Base-by-base conservation (phyloP, 108 stramenopile species). In the Nitzschia palea region DNA sequence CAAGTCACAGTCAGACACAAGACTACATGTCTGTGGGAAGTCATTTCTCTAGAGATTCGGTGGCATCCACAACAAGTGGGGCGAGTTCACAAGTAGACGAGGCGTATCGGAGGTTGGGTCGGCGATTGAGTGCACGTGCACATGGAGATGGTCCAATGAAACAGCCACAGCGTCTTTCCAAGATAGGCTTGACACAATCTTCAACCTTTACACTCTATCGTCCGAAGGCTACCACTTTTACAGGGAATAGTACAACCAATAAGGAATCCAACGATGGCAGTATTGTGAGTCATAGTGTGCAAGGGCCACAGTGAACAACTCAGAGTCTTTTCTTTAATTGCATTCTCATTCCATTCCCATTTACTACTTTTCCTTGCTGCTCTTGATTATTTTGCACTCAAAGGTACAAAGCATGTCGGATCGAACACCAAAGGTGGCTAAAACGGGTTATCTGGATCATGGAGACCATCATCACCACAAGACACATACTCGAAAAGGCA, bases 381-480 rank as follows among this genome's bases (percentile, higher is more conserved):
- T n/a, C n/a, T n/a, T n/a, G n/a, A n/a, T n/a, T n/a, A n/a, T n/a
- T n/a, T n/a, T n/a, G n/a, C n/a, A n/a, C n/a, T n/a, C n/a, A n/a
- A n/a, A n/a, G n/a, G n/a, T n/a, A n/a, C n/a, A n/a, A n/a, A n/a
- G n/a, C n/a, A n/a, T n/a, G n/a, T 2, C 12, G 9, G 40, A 33
- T 53, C 65, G 65, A 61, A 67, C 71, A 28, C 18, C 12, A 50
- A 86, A 86, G 55, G 82, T 84, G 29, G 80, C 82, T 18, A 88
- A 86, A 69, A 72, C 62, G 18, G 50, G 72, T 27, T 78, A 78
- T 45, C 26, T 63, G 8, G 84, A 86, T 69, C 84, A 77, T 45
- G 87, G 84, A 17, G 59, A 70, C 43, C 86, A 82, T 51, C 62
- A 64, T 18, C 23, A 55, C n/a, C 33, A 34, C 14, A 34, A 29